Conservation (phyloP, 768 basidiomycete genomes). For the Coprinopsis strossmayeri region DNA sequence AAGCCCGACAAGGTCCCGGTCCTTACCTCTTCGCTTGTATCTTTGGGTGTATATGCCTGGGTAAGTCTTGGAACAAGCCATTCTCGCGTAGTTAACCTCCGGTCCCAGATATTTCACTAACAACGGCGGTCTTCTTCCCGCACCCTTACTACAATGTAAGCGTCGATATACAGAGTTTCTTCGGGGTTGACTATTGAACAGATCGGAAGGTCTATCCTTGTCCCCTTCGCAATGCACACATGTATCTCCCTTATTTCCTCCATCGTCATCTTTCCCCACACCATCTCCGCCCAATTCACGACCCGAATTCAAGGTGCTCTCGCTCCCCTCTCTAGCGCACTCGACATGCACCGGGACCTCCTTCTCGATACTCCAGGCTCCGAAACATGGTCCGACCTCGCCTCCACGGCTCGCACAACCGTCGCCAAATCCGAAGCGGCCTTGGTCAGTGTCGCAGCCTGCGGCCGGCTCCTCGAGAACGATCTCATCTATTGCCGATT, state of each 20-base stretch:
- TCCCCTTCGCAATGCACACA: slow-evolving; percentile 52
- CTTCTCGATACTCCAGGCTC: slow-evolving; percentile 38
- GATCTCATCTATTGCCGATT: slow-evolving; percentile 61
- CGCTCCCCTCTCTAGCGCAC: slow-evolving; percentile 36
- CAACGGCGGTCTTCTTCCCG: slow-evolving; percentile 54
- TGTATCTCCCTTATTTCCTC: slow-evolving; percentile 47
- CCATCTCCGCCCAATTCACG: slow-evolving; percentile 56
- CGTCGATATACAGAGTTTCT: not conserved
- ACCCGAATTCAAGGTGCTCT: slow-evolving; percentile 41
- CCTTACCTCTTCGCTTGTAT: slow-evolving; percentile 52
- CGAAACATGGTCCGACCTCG: slow-evolving; percentile 27
- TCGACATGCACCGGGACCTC: slow-evolving; percentile 39
- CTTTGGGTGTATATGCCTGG: slow-evolving; percentile 55
- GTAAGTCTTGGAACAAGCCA: slow-evolving; percentile 24
- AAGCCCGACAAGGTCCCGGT: slow-evolving; percentile 54
- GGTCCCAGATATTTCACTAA: slow-evolving; percentile 49
- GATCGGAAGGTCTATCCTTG: slow-evolving; percentile 43
- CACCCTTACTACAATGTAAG: slow-evolving; percentile 53
- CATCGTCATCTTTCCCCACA: slow-evolving; percentile 53
- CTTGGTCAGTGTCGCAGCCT: slow-evolving; percentile 45
- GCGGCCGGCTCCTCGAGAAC: slow-evolving; percentile 44
- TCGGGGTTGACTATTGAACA: slow-evolving; percentile 16
- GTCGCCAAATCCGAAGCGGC: slow-evolving; percentile 38
- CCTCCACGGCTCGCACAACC: slow-evolving; percentile 22
- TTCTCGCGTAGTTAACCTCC: not conserved